phyloP scores from a whole-genome alignment of 2,329 filamentous ascomycete species.

The Fonsecaea monophora region DNA sequence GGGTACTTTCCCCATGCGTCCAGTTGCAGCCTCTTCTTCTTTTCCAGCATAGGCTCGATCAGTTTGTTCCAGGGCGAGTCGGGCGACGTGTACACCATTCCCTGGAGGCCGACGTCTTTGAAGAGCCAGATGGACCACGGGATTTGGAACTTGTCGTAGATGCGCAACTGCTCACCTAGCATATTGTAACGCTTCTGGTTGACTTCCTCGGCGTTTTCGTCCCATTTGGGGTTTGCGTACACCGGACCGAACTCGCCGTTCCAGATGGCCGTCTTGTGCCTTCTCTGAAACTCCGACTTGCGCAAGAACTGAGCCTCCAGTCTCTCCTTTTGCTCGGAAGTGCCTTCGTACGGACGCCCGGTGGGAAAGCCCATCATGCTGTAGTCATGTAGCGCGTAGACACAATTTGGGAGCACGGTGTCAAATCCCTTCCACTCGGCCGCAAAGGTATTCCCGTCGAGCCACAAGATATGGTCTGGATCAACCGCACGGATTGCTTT shows the following conservation, averaged over 20 bases:
- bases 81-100: constrained; percentile 60
- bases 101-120: constrained; percentile 64
- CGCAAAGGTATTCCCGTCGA: constrained; percentile 55
- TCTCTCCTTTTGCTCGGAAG: constrained; percentile 49
- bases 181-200: constrained; percentile 53
- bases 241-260: constrained; percentile 62
- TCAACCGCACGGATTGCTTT: constrained; percentile 56
- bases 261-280: constrained; percentile 55
- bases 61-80: constrained; percentile 59
- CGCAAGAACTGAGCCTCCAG: constrained; percentile 54
- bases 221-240: constrained; percentile 43
- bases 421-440: constrained; percentile 56
- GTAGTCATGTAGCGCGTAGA: constrained; percentile 48
- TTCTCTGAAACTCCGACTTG: constrained; percentile 57
- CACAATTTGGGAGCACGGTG: constrained; percentile 42
- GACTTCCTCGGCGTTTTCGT: constrained; percentile 41
- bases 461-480: constrained; percentile 55
- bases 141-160: constrained; percentile 61
- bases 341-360: constrained; percentile 51
- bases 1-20: constrained; percentile 62
- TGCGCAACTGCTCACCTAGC: constrained; percentile 56
- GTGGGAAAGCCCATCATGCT: constrained; percentile 53
- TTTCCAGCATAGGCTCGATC: constrained; percentile 60
- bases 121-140: constrained; percentile 68
- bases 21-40: constrained; percentile 61